Percentiles rank a stretch among this genome's conserved stretches.
phyloP scores from a whole-genome alignment of 306 rosid species.

The Glycine tomentella region DNA sequence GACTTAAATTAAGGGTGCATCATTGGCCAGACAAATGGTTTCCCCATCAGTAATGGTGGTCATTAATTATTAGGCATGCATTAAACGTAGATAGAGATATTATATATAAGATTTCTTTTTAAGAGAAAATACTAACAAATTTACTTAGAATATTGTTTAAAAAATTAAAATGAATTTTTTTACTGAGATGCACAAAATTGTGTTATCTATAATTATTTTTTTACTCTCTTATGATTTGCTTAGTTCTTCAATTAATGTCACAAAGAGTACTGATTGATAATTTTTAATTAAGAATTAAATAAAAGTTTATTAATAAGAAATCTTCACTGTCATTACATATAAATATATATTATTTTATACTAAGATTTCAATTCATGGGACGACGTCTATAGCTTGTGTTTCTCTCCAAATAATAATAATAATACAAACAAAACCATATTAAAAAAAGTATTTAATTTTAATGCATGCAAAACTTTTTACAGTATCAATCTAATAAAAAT shows the following conservation, averaged over 20 bases:
- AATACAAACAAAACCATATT: background rate
- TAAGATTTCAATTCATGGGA: background rate
- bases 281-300: too few species aligned
- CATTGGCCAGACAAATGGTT: slow-evolving; percentile 49
- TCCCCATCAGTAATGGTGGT: background rate
- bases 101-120: too few species aligned
- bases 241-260: too few species aligned
- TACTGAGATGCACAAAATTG: too few species aligned
- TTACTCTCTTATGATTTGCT: too few species aligned
- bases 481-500: background rate
- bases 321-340: background rate
- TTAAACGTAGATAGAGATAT: background rate
- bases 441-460: background rate
- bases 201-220: too few species aligned
- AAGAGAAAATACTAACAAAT: too few species aligned
- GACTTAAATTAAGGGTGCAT: slow-evolving; percentile 13
- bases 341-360: background rate
- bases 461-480: background rate
- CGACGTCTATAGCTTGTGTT: background rate
- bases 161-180: too few species aligned
- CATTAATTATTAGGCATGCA: slow-evolving; percentile 29
- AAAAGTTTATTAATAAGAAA: background rate
- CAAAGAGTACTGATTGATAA: too few species aligned
- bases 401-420: background rate
- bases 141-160: too few species aligned